A percentile compares a stretch with the other conserved stretches of the same genome.
These are phyloP conservation scores for Hemisphaericaspora nanyangensis DNA, from an alignment of 805 yeast genomes.

Conservation along the genomic window DNA sequence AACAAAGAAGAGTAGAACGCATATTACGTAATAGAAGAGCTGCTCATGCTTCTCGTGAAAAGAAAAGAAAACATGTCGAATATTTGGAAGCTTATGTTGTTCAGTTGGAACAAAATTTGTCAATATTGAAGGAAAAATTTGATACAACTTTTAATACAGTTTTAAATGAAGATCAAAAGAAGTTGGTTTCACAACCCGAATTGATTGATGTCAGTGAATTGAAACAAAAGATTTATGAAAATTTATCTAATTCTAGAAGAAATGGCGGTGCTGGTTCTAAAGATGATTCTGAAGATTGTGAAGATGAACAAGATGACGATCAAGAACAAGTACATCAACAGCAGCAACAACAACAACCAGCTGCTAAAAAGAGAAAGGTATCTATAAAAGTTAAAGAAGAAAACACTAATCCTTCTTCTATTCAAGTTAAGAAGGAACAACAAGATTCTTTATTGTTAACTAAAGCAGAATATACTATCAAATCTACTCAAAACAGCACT, in stretches of 20 bases:
- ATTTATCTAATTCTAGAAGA: slow-evolving; percentile 14
- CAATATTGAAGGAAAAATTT: slow-evolving; percentile 21
- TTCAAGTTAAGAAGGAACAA: background rate
- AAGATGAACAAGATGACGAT: slow-evolving; percentile 6
- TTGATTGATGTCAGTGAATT: slow-evolving; percentile 19
- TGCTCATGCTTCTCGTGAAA: slow-evolving; percentile 96
- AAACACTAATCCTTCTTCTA: background rate
- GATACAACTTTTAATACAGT: slow-evolving; percentile 12
- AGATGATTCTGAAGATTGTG: slow-evolving; percentile 5
- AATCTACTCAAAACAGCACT: background rate
- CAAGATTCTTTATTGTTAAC: background rate
- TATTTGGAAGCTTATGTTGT: slow-evolving; percentile 63
- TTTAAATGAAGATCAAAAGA: slow-evolving; percentile 10
- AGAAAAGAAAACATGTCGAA: slow-evolving; percentile 90
- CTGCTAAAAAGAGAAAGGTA: background rate
- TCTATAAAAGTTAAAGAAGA: slow-evolving; percentile 3
- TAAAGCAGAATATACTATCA: background rate
- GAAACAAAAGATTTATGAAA: slow-evolving; percentile 24
- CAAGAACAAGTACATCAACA: no score
- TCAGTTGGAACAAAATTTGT: slow-evolving; percentile 36
- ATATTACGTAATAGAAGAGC: slow-evolving; percentile 92
- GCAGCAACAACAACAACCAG: background rate
- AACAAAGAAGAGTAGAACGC: slow-evolving; percentile 90
- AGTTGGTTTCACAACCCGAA: slow-evolving; percentile 5
- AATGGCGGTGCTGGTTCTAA: slow-evolving; percentile 1